These are phyloP conservation scores for Monosporozyma yasuniensis DNA, from an alignment of 805 yeast species.

Conservation along the genomic window DNA sequence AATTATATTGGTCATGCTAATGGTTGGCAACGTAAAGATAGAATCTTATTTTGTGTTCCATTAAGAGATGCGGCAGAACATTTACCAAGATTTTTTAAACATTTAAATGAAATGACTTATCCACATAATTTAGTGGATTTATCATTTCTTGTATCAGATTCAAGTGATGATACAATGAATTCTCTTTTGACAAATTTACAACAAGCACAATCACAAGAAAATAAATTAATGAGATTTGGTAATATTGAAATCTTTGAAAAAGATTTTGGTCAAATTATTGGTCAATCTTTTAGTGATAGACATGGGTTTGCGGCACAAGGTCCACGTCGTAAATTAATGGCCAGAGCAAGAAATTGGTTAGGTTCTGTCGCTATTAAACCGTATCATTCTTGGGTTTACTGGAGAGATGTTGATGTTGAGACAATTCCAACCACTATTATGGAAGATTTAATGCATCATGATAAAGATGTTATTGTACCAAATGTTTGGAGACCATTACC, in stretches of 20 bases:
- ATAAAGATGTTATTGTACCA: conserved; percentile 88
- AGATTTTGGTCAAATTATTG: conserved; percentile 88
- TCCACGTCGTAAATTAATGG: conserved; percentile 90
- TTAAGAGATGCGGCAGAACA: conserved; percentile 87
- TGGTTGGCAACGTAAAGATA: conserved; percentile 75
- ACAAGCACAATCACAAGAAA: conserved; percentile 56
- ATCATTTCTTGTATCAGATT: conserved; percentile 83
- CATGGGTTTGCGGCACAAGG: conserved; percentile 97
- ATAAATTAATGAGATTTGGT: conserved; percentile 60
- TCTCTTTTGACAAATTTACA: conserved; percentile 48
- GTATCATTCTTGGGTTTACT: conserved; percentile 89
- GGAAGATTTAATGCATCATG: conserved; percentile 88
- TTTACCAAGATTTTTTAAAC: conserved; percentile 80
- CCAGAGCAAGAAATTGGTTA: conserved; percentile 90
- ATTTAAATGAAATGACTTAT: conserved; percentile 69
- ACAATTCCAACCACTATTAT: conserved; percentile 74
- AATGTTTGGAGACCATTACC: conserved; percentile 89
- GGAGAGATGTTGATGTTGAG: conserved; percentile 98
- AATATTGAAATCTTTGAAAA: conserved; percentile 81
- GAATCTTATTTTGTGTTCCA: conserved; percentile 81
- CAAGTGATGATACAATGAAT: conserved; percentile 79
- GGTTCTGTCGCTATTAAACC: conserved; percentile 81
- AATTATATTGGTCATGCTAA: conserved; percentile 54
- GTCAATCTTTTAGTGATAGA: conserved; percentile 87
- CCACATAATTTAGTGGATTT: conserved; percentile 80